A percentile compares a stretch with the other conserved stretches of the same genome.
phyloP scores from a whole-genome alignment of 495 filamentous ascomycete genomes.

The Neurospora sp. region DNA sequence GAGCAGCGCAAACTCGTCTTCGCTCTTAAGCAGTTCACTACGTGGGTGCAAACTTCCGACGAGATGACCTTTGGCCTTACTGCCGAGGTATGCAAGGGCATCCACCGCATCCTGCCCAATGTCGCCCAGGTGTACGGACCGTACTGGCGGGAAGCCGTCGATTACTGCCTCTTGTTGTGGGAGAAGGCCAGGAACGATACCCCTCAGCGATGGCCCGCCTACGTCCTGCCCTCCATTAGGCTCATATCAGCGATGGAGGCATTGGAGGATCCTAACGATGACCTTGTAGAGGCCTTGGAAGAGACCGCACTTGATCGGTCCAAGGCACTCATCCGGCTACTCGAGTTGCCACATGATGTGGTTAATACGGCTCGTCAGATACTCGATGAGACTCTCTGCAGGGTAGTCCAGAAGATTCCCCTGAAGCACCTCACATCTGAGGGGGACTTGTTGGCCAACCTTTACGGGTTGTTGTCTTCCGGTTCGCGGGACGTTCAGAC shows the following conservation, averaged over 20 bases:
- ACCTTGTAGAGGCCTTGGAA: constrained; percentile 64
- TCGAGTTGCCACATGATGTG: constrained; percentile 35
- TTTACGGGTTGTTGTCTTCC: constrained; percentile 65
- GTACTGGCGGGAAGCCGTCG: constrained; percentile 66
- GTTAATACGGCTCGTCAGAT: constrained; percentile 28
- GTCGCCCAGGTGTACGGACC: constrained; percentile 72
- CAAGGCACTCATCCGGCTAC: constrained; percentile 49
- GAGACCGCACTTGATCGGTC: constrained; percentile 39
- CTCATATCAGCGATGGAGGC: constrained; percentile 52
- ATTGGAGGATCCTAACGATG: constrained; percentile 66
- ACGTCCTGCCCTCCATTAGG: constrained; percentile 59
- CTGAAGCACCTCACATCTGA: constrained; percentile 30
- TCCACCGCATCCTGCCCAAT: constrained; percentile 56
- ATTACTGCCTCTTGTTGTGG: constrained; percentile 48
- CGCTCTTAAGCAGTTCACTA: constrained; percentile 65
- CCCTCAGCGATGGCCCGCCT: constrained; percentile 37
- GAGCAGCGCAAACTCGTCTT: constrained; percentile 76
- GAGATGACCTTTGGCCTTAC: constrained; percentile 39
- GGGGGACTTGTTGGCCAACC: constrained; percentile 23
- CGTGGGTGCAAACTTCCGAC: constrained; percentile 52
- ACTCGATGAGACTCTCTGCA: constrained; percentile 56
- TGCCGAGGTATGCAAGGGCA: constrained; percentile 49
- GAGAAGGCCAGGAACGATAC: constrained; percentile 27
- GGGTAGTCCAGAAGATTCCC: constrained; percentile 51
- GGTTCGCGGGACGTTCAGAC: constrained; percentile 66